A percentile compares a stretch with the other conserved stretches of the same genome.
These are phyloP conservation scores for Clathrus columnatus DNA, from an alignment of 768 basidiomycete species.

Conservation along the genomic window DNA sequence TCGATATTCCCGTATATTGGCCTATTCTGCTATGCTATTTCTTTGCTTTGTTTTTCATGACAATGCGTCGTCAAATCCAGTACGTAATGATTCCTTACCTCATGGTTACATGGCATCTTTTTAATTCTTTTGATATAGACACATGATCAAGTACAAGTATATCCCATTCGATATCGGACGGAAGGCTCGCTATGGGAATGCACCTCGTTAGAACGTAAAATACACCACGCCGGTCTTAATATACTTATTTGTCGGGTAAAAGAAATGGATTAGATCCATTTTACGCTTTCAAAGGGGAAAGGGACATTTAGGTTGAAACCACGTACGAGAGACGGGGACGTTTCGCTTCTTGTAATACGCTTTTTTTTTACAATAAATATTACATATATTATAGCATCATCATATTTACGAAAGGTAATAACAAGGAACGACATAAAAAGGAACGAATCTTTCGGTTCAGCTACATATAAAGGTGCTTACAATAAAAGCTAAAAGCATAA, in stretches of 20 bases:
- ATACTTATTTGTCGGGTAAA: too few relatives aligned
- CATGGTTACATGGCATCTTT: background rate
- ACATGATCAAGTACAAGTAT: slow-evolving; percentile 99
- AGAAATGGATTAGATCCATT: too few relatives aligned
- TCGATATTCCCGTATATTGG: slow-evolving; percentile 99
- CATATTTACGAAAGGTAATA: background rate
- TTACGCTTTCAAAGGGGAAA: background rate
- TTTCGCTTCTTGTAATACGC: background rate
- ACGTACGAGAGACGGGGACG: background rate
- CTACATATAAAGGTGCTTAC: background rate
- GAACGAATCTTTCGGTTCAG: background rate
- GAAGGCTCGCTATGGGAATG: slow-evolving; percentile 73
- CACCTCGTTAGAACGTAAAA: slow-evolving; percentile 2
- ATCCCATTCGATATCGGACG: slow-evolving; percentile 93
- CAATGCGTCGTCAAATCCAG: slow-evolving; percentile 96
- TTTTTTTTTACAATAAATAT: background rate
- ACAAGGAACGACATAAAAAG: background rate
- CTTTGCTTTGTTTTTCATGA: slow-evolving; percentile 87
- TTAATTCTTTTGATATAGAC: slow-evolving; percentile 39
- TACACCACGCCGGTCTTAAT: background rate
- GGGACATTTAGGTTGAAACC: background rate
- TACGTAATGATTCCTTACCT: slow-evolving; percentile 34
- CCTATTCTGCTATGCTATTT: slow-evolving; percentile 98
- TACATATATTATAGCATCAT: background rate
- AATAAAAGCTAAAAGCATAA: background rate